Conservation (phyloP, 2,329 filamentous ascomycete species). For the Pseudodiploospora longispora region DNA sequence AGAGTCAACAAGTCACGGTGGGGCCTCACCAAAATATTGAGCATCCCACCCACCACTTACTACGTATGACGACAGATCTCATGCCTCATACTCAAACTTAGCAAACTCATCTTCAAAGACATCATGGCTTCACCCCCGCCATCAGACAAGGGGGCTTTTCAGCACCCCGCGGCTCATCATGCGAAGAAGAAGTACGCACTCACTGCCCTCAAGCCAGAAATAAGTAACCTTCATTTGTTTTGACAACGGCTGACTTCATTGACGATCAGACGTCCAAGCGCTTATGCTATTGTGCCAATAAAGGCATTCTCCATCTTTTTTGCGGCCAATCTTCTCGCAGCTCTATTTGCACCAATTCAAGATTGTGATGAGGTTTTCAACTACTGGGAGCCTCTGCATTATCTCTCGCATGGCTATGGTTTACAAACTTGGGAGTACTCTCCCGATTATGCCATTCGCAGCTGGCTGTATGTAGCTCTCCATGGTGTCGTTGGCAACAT, state of each 20-base stretch:
- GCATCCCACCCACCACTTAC: slow-evolving; percentile 7
- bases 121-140: slow-evolving; percentile 33
- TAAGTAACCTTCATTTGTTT: background rate
- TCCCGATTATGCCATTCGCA: slow-evolving; percentile 86
- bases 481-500: slow-evolving; percentile 68
- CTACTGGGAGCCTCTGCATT: slow-evolving; percentile 97
- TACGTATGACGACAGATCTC: slow-evolving; percentile 15
- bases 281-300: slow-evolving; percentile 62
- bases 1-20: slow-evolving; percentile 9
- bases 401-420: slow-evolving; percentile 84
- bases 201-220: background rate
- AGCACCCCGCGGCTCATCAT: slow-evolving; percentile 41
- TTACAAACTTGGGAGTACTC: slow-evolving; percentile 99
- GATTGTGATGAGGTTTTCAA: slow-evolving; percentile 99
- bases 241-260: slow-evolving; percentile 2
- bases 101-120: background rate
- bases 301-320: slow-evolving; percentile 76
- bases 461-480: slow-evolving; percentile 81
- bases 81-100: slow-evolving; percentile 11
- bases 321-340: slow-evolving; percentile 64
- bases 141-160: slow-evolving; percentile 24
- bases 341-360: slow-evolving; percentile 81
- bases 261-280: slow-evolving; percentile 36
- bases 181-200: slow-evolving; percentile 41
- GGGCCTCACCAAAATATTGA: slow-evolving; percentile 18